These are phyloP conservation scores for Chloropicon primus DNA, from an alignment of 139 green algal species.

Conservation along the genomic window DNA sequence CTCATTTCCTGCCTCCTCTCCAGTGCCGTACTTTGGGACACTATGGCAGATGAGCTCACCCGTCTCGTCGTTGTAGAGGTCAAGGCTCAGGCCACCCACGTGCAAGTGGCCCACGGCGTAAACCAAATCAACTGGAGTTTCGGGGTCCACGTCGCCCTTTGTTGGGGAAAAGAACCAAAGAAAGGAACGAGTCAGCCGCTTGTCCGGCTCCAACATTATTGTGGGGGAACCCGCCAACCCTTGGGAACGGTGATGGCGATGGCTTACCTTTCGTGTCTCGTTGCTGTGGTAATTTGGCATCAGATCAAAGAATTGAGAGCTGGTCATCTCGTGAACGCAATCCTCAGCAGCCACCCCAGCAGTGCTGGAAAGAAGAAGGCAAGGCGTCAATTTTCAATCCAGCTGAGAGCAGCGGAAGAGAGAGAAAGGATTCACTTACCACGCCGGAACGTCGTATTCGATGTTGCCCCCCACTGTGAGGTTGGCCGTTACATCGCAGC, in stretches of 20 bases:
- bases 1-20: background rate
- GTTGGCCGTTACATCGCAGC: background rate
- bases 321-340: background rate
- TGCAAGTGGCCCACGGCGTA: background rate
- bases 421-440: too few species aligned
- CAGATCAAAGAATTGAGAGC: background rate
- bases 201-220: too few species aligned
- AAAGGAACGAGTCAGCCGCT: too few species aligned
- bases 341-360: background rate
- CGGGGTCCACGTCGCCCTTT: background rate
- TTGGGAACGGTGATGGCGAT: too few species aligned
- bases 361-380: too few species aligned
- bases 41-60: conserved; percentile 3
- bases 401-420: too few species aligned
- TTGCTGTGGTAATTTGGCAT: background rate
- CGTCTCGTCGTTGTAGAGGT: background rate
- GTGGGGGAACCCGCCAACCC: too few species aligned
- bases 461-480: background rate
- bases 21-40: conserved; percentile 1
- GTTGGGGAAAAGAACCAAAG: too few species aligned
- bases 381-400: too few species aligned
- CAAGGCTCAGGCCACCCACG: conserved; percentile 1
- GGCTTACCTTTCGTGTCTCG: background rate
- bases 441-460: background rate
- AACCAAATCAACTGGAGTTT: background rate